Conservation (phyloP, 179 eudicot genomes). For the Nepenthes alata region DNA sequence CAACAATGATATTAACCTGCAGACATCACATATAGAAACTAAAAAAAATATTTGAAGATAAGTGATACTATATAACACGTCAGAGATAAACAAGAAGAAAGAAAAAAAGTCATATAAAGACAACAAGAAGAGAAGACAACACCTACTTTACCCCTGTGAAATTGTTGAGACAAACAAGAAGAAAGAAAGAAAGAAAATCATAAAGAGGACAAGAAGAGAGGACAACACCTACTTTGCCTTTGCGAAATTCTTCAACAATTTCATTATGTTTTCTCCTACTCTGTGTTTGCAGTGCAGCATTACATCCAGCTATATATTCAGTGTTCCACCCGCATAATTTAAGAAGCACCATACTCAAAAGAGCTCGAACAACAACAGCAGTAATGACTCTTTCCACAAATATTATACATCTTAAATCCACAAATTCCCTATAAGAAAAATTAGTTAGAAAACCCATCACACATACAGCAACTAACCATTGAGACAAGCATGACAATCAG, state of each 20-base stretch:
- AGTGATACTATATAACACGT: background rate
- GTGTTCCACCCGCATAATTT: constrained; percentile 52
- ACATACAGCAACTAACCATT: no score
- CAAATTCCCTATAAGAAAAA: constrained; percentile 25
- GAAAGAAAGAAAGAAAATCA: background rate
- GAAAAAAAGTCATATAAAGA: constrained; percentile 1
- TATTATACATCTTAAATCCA: constrained; percentile 72
- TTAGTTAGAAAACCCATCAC: background rate
- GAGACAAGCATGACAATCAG: no score
- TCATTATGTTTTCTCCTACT: constrained; percentile 59
- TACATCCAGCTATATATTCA: constrained; percentile 67
- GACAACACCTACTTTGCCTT: constrained; percentile 40
- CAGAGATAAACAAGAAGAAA: background rate
- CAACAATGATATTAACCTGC: constrained; percentile 76
- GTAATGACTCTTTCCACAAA: constrained; percentile 82
- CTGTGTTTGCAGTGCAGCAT: constrained; percentile 41
- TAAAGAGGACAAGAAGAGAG: background rate
- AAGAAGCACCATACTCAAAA: constrained; percentile 47
- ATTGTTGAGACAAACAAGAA: constrained; percentile 23
- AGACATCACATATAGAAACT: background rate
- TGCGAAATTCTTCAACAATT: constrained; percentile 74
- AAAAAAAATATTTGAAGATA: background rate
- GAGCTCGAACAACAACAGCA: constrained; percentile 51
- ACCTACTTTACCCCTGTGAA: constrained; percentile 60
- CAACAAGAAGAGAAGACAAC: background rate